Evolutionary conservation across 495 filamentous ascomycete genomes (phyloP), one percentile per base, ranked within the genome.

Genomic region (Pseudotulostoma volvatum): DNA sequence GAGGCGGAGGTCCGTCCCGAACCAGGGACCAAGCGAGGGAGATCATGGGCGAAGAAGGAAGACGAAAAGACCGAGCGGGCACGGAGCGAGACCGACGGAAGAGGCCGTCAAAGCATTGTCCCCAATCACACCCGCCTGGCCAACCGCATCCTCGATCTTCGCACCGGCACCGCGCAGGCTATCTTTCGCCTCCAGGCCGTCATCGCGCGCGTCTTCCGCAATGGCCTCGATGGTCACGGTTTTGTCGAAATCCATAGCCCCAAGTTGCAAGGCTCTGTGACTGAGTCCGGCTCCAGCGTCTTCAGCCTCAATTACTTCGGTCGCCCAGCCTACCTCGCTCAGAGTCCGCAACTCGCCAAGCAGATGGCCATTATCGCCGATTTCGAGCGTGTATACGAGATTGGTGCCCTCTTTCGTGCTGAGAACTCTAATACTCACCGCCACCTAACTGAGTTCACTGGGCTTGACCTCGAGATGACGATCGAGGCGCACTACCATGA

Each of bases 381-480:
- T 36, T 76, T 88, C 44, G 76, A 83, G 50, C 76, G 80, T 38
- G 87, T 95, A 13, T 94, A 84, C 51, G 79, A 87, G 52, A 79
- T 93, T 34, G 83, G 82, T 2, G 78, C 81, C 0, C 85, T 94
- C 3, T 95, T 93, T 70, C 73, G 84, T 42, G 88, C 88, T 1
- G 86, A 94, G 64, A 94, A 95, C 60, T 84, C 77, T 32, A 93
- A 93, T 49, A 94, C 88, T 0, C 84, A 92, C 44, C 72, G 88
- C 38, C 88, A 94, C 52, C 77, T 94, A 76, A 95, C 85, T 2
- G 88, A 93, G 54, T 95, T 93, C 58, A 94, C 83, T 9, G 87
- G 88, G 41, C 71, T 96, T 40, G 88, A 96, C 77, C 48, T 95
- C 37, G 88, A 95, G 58, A 94, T 95, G 86, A 79, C 84, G 9